These are phyloP conservation scores for Xylaria sp. DNA, from an alignment of 495 filamentous ascomycete genomes.

Conservation along the genomic window DNA sequence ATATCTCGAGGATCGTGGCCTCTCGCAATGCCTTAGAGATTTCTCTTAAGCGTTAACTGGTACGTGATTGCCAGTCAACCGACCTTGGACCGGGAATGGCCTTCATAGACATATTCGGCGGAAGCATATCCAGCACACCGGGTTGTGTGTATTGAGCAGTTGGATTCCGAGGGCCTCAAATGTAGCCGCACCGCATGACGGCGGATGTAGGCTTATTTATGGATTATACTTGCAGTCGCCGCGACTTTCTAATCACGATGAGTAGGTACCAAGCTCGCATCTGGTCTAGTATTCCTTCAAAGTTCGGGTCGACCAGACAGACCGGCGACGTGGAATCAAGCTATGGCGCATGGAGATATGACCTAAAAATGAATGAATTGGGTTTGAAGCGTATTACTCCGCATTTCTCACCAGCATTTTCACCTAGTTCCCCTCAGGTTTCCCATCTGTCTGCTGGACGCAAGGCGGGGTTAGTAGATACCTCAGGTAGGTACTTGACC, in stretches of 20 bases:
- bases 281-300: neutral
- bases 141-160: neutral
- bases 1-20: constrained; percentile 29
- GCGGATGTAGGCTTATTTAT: neutral
- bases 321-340: no score
- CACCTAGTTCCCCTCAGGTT: no score
- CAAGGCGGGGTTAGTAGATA: no score
- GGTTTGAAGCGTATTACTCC: no score
- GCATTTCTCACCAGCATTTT: no score
- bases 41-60: constrained; percentile 5
- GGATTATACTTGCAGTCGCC: no score
- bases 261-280: neutral
- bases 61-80: constrained; percentile 26
- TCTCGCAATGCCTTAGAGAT: constrained; percentile 23
- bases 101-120: constrained; percentile 17
- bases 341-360: no score
- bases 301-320: no score
- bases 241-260: no score
- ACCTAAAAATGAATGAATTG: no score
- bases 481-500: no score
- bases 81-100: constrained; percentile 22
- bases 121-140: neutral
- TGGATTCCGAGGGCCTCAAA: neutral
- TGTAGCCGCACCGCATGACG: neutral
- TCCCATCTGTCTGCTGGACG: no score